phyloP scores from a whole-genome alignment of 306 rosid genomes.

The Geum urbanum region DNA sequence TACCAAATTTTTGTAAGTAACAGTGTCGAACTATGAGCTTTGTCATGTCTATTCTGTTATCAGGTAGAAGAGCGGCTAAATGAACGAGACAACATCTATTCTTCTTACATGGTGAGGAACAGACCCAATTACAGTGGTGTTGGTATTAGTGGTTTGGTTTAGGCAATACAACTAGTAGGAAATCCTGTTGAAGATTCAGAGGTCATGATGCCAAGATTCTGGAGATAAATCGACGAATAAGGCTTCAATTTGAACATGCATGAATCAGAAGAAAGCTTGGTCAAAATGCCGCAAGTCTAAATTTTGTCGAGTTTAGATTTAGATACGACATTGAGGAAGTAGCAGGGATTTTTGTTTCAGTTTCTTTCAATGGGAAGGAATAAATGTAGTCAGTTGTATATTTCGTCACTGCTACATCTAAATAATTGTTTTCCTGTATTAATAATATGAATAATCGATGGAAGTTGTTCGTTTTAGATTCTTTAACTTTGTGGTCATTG shows the following conservation, averaged over 20 bases:
- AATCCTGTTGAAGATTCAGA: conserved; percentile 50
- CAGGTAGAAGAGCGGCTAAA: conserved; percentile 98
- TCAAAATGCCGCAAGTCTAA: neutral
- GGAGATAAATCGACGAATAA: conserved; percentile 72
- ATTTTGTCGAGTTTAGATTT: neutral
- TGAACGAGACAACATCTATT: conserved; percentile 74
- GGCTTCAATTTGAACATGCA: conserved; percentile 80
- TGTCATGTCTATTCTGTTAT: neutral
- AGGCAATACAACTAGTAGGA: conserved; percentile 61
- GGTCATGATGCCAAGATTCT: conserved; percentile 50
- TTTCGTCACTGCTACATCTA: neutral
- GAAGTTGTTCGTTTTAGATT: too few species aligned
- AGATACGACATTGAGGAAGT: neutral
- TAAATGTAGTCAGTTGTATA: neutral
- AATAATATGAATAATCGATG: too few species aligned
- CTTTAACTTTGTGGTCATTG: too few species aligned
- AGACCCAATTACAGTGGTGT: conserved; percentile 27
- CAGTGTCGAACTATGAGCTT: neutral
- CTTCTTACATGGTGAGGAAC: conserved; percentile 55
- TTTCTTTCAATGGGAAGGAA: neutral
- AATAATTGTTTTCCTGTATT: neutral
- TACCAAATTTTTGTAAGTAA: neutral
- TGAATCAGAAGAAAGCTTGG: conserved; percentile 43
- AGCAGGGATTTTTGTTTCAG: neutral
- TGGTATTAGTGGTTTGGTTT: conserved; percentile 31